Evolutionary conservation across 176 grass and related monocot genomes (phyloP).

Genomic region (Avena sativa): DNA sequence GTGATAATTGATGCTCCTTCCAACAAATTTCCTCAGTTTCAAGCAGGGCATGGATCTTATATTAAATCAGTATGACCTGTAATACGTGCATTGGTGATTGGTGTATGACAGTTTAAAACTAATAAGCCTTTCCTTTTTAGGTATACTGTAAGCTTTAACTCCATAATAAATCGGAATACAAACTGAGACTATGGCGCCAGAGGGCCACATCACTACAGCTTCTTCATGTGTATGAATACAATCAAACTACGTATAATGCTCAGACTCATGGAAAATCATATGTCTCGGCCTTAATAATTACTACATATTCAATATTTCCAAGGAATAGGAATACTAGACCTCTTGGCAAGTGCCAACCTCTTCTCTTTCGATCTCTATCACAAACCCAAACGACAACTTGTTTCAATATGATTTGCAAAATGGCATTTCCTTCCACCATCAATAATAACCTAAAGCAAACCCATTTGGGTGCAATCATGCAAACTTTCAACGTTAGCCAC

Average conservation of each 20-base stretch:
- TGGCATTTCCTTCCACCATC: neutral
- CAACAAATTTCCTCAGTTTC: slow-evolving; percentile 17
- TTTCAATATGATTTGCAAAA: neutral
- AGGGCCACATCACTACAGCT: slow-evolving; percentile 5
- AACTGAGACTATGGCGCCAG: slow-evolving; percentile 14
- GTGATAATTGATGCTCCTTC: slow-evolving; percentile 6
- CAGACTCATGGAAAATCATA: slow-evolving; percentile 8
- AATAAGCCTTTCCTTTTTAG: slow-evolving; percentile 12
- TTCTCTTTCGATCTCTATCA: neutral
- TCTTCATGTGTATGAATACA: neutral
- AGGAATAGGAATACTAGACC: neutral
- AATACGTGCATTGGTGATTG: neutral
- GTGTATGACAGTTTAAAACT: neutral
- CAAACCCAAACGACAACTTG: neutral
- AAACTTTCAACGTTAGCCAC: neutral
- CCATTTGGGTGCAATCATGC: slow-evolving; percentile 10
- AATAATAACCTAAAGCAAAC: neutral
- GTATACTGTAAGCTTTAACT: neutral
- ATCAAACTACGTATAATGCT: neutral
- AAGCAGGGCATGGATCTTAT: slow-evolving; percentile 17
- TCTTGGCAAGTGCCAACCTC: neutral
- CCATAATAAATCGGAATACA: neutral
- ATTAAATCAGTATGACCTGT: slow-evolving; percentile 4
- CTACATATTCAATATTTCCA: neutral
- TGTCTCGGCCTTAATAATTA: neutral